phyloP scores from a whole-genome alignment of 2,329 filamentous ascomycete genomes.

The Iodosphaeria phyllophila region DNA sequence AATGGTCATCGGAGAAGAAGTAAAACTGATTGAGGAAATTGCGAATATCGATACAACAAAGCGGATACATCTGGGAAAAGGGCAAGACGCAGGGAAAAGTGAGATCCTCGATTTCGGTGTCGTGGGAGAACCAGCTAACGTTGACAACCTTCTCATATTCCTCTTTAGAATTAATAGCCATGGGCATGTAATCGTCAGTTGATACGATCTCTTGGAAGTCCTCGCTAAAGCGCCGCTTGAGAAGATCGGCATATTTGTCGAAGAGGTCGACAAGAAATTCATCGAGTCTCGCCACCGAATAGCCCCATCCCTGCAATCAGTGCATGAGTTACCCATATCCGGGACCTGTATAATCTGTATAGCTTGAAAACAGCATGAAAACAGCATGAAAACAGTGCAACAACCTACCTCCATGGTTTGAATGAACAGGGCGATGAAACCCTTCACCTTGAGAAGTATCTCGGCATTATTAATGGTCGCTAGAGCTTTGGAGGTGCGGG shows the following conservation, averaged over 20 bases:
- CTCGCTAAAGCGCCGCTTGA: conserved; percentile 82
- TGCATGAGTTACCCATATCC: no score
- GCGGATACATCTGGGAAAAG: conserved; percentile 96
- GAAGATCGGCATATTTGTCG: conserved; percentile 78
- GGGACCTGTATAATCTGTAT: conserved; percentile 2
- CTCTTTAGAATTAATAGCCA: conserved; percentile 79
- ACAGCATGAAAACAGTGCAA: no score
- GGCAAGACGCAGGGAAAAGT: conserved; percentile 89
- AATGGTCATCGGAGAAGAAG: conserved; percentile 92
- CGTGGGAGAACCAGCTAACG: conserved; percentile 88
- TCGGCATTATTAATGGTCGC: conserved; percentile 74
- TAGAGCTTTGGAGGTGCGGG: conserved; percentile 62
- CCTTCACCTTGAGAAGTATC: conserved; percentile 83
- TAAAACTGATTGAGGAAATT: conserved; percentile 98
- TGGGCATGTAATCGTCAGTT: conserved; percentile 99
- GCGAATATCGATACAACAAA: conserved; percentile 94
- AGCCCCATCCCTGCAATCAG: conserved; percentile 89
- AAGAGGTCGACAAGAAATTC: conserved; percentile 77
- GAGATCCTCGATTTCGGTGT: conserved; percentile 57
- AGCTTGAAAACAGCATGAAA: neutral
- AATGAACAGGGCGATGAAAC: conserved; percentile 81
- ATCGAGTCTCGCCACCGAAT: conserved; percentile 66
- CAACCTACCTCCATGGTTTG: conserved; percentile 88
- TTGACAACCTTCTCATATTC: conserved; percentile 94
- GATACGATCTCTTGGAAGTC: conserved; percentile 79